These are phyloP conservation scores for Tricholoma furcatifolium DNA, from an alignment of 768 basidiomycete species.

Conservation along the genomic window DNA sequence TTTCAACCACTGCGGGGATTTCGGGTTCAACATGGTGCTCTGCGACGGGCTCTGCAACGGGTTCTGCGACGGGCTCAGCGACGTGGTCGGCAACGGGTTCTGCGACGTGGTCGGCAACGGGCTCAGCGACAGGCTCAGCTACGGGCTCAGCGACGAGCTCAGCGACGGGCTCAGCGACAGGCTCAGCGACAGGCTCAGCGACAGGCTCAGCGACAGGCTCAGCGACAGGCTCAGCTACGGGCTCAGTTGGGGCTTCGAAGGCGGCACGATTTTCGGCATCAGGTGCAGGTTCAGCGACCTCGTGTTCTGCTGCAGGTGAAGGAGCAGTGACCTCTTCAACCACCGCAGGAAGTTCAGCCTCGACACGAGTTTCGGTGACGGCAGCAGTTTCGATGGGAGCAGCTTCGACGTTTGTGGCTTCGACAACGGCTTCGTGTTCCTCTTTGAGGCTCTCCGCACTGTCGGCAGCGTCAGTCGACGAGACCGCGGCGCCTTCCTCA, in stretches of 20 bases:
- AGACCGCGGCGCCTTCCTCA: too few relatives aligned
- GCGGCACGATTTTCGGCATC: not conserved
- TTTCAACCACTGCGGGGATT: not conserved
- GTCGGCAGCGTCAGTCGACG: too few relatives aligned
- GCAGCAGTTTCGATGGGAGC: not conserved
- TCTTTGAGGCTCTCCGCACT: too few relatives aligned
- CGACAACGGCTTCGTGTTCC: not conserved
- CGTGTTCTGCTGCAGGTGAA: not conserved
- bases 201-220: not conserved
- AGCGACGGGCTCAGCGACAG: not conserved
- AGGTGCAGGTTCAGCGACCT: not conserved
- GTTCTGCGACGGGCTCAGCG: too few relatives aligned
- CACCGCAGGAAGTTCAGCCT: not conserved
- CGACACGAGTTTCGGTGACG: not conserved
- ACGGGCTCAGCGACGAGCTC: not conserved
- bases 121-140: constrained; percentile 2
- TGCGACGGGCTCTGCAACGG: not conserved
- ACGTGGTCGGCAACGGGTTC: not conserved
- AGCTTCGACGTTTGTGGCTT: not conserved
- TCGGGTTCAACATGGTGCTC: not conserved
- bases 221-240: not conserved
- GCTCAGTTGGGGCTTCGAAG: not conserved
- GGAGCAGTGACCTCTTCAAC: not conserved
- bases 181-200: not conserved
- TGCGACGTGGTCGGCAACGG: not conserved